Base-by-base conservation (phyloP, 768 basidiomycete species). In the Rhodotorula toruloides region DNA sequence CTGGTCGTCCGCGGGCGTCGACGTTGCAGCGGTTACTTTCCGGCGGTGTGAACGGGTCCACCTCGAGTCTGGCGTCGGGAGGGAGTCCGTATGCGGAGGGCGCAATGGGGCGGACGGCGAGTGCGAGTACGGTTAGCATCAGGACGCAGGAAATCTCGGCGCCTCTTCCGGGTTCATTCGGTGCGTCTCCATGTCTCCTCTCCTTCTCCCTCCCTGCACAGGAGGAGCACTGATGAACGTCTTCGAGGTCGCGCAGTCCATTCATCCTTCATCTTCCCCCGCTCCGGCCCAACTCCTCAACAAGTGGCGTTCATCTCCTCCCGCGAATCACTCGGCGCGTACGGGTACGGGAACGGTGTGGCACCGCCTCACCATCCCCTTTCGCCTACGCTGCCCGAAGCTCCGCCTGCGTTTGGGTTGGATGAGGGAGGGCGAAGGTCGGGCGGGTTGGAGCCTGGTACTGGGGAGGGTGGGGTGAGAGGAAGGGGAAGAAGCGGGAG, bases 251-350 rank as follows among this genome's bases (percentile, higher is more conserved):
- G 14, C 17, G 32, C 50, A 65, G 71, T 65, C 37, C 59, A 65
- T 29, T 72, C 67, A 3, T 61, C 64, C 21, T 65, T 68, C 54
- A 46, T 70, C 39, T 70, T 59, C 47, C 67, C 71, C 1, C 57
- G 48, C n/a, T 44, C 39, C 27, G 71, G 71, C 3, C 61, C 63
- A 17, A 72, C 67, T 3, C 61, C 67, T 1, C 53, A 68, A 10
- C 67, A 68, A 55, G 61, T 72, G 57, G 37, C 44, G 22, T 72
- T 72, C 61, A 65, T 72, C 54, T 65, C 71, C 9, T 58, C 59
- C 8, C 50, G 64, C 8, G 67, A 72, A n/a, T 63, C 68, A 22
- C 54, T 72, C 31, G 68, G 68, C 17, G 68, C 68, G 27, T 70
- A 58, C 40, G 68, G 68, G 10, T 70, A 70, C 42, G 60, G 60